These are phyloP conservation scores for Physcomitrellopsis africana DNA, from an alignment of 225 moss, liverwort and hornwort genomes.

Conservation along the genomic window DNA sequence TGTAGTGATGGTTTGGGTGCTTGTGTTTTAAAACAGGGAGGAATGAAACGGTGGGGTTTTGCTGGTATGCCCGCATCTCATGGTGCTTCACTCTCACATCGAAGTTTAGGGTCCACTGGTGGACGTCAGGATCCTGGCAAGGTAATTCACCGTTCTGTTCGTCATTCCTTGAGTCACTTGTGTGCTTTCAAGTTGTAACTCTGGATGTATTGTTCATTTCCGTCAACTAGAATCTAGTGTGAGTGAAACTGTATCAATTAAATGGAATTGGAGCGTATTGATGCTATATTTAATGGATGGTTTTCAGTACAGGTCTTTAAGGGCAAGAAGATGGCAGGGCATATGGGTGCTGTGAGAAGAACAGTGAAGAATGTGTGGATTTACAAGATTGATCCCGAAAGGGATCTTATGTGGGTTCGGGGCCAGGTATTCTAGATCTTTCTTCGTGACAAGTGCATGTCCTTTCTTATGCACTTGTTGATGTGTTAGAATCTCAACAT, in stretches of 20 bases:
- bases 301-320: constrained; percentile 78
- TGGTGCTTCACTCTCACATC: constrained; percentile 96
- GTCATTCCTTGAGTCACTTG: not conserved
- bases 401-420: constrained; percentile 93
- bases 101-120: constrained; percentile 97
- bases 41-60: constrained; percentile 99
- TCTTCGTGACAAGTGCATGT: not conserved
- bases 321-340: constrained; percentile 99
- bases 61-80: constrained; percentile 98
- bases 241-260: not conserved
- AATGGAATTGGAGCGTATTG: not conserved
- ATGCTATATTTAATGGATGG: constrained; percentile 2
- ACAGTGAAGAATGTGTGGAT: constrained; percentile 98
- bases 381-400: constrained; percentile 91
- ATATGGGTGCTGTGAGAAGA: constrained; percentile 93
- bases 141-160: constrained; percentile 39
- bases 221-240: not conserved
- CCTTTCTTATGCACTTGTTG: not conserved
- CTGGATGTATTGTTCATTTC: not conserved
- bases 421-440: constrained; percentile 68
- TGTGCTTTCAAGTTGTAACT: not conserved
- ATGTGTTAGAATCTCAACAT: not conserved
- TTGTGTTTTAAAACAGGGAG: constrained; percentile 59
- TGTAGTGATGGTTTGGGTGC: constrained; percentile 2
- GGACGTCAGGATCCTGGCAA: constrained; percentile 99